Conservation (phyloP, 2,329 filamentous ascomycete species). For the Colletotrichum sojae region DNA sequence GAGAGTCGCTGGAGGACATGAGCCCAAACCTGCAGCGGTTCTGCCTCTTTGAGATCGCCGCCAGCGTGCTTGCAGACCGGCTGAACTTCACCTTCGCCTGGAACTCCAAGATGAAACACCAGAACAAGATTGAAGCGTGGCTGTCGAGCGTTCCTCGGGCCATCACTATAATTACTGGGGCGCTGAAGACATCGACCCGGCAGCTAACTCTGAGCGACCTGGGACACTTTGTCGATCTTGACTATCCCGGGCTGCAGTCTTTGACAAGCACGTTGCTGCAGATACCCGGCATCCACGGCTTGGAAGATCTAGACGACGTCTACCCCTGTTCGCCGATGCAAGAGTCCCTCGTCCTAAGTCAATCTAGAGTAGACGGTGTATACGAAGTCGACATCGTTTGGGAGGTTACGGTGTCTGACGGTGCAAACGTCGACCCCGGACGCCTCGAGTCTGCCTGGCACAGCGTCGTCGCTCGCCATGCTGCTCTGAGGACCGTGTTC, state of each 20-base stretch:
- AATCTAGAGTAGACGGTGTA: constrained; percentile 44
- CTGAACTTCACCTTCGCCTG: constrained; percentile 20
- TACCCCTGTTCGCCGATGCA: constrained; percentile 57
- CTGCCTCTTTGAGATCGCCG: constrained; percentile 15
- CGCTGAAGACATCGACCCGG: not conserved
- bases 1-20: constrained; percentile 19
- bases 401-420: constrained; percentile 34
- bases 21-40: constrained; percentile 16
- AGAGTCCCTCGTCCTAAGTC: constrained; percentile 53
- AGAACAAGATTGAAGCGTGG: not conserved
- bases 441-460: constrained; percentile 44
- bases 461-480: constrained; percentile 47
- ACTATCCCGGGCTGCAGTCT: not conserved
- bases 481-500: constrained; percentile 51
- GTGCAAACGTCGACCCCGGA: constrained; percentile 36
- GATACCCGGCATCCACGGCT: not conserved
- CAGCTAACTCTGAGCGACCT: constrained; percentile 4
- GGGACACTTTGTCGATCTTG: not conserved
- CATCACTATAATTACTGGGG: not conserved
- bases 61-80: constrained; percentile 6
- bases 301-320: constrained; percentile 49
- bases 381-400: constrained; percentile 45
- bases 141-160: not conserved
- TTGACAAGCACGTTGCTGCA: not conserved
- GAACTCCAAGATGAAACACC: constrained; percentile 4